These are phyloP conservation scores for Entamoeba nuttalli DNA, from an alignment of 208 protist genomes.

Conservation along the genomic window DNA sequence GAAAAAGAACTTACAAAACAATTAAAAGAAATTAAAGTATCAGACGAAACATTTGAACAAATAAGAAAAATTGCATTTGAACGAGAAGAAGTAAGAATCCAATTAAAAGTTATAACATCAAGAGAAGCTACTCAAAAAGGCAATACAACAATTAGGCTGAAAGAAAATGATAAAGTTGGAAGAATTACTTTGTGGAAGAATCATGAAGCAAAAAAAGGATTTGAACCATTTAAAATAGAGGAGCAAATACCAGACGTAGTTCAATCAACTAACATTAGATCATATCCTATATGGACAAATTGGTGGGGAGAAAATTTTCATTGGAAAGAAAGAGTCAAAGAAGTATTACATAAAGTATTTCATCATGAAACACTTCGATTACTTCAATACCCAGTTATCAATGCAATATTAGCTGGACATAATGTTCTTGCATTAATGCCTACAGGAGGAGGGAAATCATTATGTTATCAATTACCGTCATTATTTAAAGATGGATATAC, in stretches of 20 bases:
- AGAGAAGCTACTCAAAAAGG: background rate
- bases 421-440: conserved; percentile 4
- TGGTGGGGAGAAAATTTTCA: background rate
- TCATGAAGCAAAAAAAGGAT: background rate
- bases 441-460: conserved; percentile 15
- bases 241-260: background rate
- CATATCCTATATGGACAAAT: background rate
- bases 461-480: conserved; percentile 1
- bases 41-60: background rate
- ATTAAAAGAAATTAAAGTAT: background rate
- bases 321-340: background rate
- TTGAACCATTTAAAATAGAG: background rate
- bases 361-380: background rate
- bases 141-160: background rate
- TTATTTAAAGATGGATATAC: background rate
- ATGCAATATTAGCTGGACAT: background rate
- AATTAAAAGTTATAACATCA: background rate
- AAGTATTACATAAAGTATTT: background rate
- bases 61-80: background rate
- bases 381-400: background rate
- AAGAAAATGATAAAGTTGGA: background rate
- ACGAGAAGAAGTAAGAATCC: background rate
- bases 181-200: background rate
- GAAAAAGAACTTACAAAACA: background rate
- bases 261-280: background rate